A percentile compares a stretch with the other conserved stretches of the same genome.
phyloP scores from a whole-genome alignment of 768 basidiomycete species.

The Russula abietina region DNA sequence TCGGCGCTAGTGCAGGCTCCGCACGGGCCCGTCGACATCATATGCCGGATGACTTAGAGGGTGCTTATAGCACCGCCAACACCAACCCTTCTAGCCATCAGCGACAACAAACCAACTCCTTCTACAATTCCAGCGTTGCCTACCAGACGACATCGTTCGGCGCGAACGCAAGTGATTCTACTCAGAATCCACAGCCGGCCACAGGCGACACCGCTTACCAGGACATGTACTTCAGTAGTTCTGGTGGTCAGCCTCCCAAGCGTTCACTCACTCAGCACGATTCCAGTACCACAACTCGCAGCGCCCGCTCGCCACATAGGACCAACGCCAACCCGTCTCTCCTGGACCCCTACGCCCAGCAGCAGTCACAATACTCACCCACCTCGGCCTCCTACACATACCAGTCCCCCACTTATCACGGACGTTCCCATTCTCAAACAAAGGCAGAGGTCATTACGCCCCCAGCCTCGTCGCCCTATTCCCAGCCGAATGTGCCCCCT shows the following conservation, averaged over 20 bases:
- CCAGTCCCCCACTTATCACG: constrained; percentile 35
- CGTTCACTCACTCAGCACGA: constrained; percentile 52
- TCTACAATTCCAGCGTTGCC: constrained; percentile 52
- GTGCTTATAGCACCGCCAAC: constrained; percentile 40
- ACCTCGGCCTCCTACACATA: constrained; percentile 47
- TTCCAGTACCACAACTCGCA: constrained; percentile 41
- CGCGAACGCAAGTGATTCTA: constrained; percentile 28
- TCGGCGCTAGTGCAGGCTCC: constrained; percentile 39
- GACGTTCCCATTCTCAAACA: constrained; percentile 50
- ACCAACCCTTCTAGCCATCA: constrained; percentile 37
- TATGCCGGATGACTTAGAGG: constrained; percentile 63
- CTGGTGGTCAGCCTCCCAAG: constrained; percentile 46
- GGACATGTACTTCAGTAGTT: constrained; percentile 58
- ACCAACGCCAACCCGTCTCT: constrained; percentile 39
- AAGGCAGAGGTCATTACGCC: constrained; percentile 31
- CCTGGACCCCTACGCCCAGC: constrained; percentile 65
- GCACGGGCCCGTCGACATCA: constrained; percentile 58
- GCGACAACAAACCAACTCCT: constrained; percentile 36
- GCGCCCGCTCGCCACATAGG: constrained; percentile 60
- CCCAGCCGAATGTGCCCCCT: constrained; percentile 40
- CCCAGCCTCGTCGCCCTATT: constrained; percentile 48
- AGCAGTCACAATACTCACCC: constrained; percentile 63
- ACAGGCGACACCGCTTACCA: constrained; percentile 41
- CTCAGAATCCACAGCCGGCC: constrained; percentile 32
- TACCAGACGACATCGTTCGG: constrained; percentile 49